phyloP scores from a whole-genome alignment of 2,329 filamentous ascomycete species.

The Apiospora arundinis region DNA sequence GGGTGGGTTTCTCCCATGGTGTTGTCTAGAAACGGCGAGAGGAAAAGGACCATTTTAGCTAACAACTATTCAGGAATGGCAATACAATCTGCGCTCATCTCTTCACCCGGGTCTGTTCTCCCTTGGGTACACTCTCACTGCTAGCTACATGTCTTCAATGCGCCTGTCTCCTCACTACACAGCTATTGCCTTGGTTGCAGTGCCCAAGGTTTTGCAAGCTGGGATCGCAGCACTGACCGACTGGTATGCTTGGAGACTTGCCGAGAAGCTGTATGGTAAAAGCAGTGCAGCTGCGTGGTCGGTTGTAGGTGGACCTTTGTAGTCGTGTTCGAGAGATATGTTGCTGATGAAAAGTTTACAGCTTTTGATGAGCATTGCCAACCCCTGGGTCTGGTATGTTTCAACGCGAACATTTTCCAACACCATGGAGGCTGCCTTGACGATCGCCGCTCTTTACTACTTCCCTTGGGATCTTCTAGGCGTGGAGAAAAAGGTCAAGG shows the following conservation, averaged over 20 bases:
- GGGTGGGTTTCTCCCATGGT: constrained; percentile 66
- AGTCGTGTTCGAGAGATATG: not conserved
- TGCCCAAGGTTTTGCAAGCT: constrained; percentile 79
- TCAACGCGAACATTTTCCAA: constrained; percentile 95
- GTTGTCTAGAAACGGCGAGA: not conserved
- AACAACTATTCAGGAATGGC: constrained; percentile 79
- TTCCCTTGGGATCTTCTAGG: constrained; percentile 84
- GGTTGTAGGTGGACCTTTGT: constrained; percentile 61
- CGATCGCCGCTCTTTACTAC: constrained; percentile 75
- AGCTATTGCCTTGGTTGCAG: constrained; percentile 59
- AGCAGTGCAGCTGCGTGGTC: constrained; percentile 69
- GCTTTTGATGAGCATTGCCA: constrained; percentile 74
- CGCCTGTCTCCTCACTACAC: constrained; percentile 21
- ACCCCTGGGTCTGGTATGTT: constrained; percentile 97
- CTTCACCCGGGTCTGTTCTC: constrained; percentile 91
- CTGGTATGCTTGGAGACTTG: constrained; percentile 87
- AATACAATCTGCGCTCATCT: constrained; percentile 83
- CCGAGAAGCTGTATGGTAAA: constrained; percentile 73
- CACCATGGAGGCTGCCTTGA: constrained; percentile 88
- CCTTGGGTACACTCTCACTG: constrained; percentile 69
- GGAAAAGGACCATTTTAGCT: constrained; percentile 20
- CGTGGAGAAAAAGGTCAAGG: constrained; percentile 46
- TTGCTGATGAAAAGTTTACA: constrained; percentile 42
- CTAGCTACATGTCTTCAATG: constrained; percentile 54
- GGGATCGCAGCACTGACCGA: constrained; percentile 79